Base-by-base conservation (phyloP, 2,329 filamentous ascomycete species). In the Elsinoe arachidis region DNA sequence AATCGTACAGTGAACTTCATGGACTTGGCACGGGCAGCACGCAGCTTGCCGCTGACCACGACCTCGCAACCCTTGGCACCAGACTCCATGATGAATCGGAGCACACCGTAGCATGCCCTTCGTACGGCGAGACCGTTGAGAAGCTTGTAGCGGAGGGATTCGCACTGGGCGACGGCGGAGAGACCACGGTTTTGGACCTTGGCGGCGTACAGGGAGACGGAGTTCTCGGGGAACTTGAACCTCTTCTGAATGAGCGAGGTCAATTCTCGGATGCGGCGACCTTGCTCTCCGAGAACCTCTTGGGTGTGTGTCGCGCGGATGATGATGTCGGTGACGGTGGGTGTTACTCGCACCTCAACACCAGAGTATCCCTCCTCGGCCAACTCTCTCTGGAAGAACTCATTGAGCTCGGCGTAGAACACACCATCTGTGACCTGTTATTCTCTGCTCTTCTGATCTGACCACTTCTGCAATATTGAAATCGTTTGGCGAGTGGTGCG, bases 161-260 rank as follows among this genome's bases (percentile, higher is more conserved):
- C 93, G 89, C 93, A 99, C 84, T 99, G 93, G 73, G 93, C 93
- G 80, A 99, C 93, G 75, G 93, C 93, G 72, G 92, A 97, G 68
- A 99, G 91, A 88, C 93, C 93, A 76, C 93, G 92, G 84, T 96
- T 97, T 85, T 97, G 93, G 74, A 99, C 93, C 87, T 99, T 99
- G 79, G 93, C 95, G 80, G 93, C 93, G 79, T 99, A 99, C 74
- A 99, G 90, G 67, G 93, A 97, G 77, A 99, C 93, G 70, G 88
- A 95, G 88, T 97, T 97, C 83, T 97, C 92, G 80, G 93, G 92
- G 87, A 99, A 99, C 85, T 96, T 96, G 89, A 99, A 99, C 75
- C 93, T 91, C 88, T 99, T 97, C 84, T 99, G 95, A 84, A 99
- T 99, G 76, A 99, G 87, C 73, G 90, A 96, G 76, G 93, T 99